phyloP scores from a whole-genome alignment of 1,139 yeast genomes.

The Yamadazyma atlantica region DNA sequence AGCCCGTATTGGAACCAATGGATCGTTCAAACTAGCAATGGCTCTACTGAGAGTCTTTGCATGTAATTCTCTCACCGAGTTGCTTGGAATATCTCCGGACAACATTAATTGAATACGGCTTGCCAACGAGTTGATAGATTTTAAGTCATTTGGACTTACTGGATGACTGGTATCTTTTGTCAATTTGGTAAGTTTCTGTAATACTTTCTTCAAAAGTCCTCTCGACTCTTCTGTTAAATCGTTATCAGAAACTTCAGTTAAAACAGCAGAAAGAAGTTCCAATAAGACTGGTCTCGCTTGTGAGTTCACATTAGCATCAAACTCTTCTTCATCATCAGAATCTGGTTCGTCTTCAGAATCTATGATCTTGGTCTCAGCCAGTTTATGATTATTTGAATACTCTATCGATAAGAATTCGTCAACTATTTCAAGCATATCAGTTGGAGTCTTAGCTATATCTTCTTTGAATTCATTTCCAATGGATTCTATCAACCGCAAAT shows the following conservation, averaged over 20 bases:
- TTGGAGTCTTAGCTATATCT: conserved; percentile 60
- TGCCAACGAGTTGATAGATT: conserved; percentile 27
- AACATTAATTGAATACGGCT: conserved; percentile 30
- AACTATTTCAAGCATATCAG: conserved; percentile 57
- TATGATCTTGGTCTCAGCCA: conserved; percentile 11
- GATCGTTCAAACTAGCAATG: conserved; percentile 67
- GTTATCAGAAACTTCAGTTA: conserved; percentile 39
- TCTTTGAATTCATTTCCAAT: conserved; percentile 63
- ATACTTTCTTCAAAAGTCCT: conserved; percentile 26
- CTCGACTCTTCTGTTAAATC: conserved; percentile 24
- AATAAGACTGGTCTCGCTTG: conserved; percentile 39
- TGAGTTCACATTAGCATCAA: conserved; percentile 14
- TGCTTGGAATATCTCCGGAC: conserved; percentile 22
- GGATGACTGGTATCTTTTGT: conserved; percentile 4
- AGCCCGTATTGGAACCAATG: conserved; percentile 80
- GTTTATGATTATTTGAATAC: background rate
- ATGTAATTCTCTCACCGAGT: conserved; percentile 18
- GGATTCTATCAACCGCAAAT: conserved; percentile 63
- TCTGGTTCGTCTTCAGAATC: conserved; percentile 43
- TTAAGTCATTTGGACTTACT: conserved; percentile 9
- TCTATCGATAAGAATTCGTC: conserved; percentile 32
- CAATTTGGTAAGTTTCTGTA: conserved; percentile 24
- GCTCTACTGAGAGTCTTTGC: conserved; percentile 49
- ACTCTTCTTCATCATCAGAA: conserved; percentile 43
- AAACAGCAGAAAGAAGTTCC: conserved; percentile 54